These are phyloP conservation scores for Sclerospora graminicola DNA, from an alignment of 352 stramenopile species.

Conservation along the genomic window DNA sequence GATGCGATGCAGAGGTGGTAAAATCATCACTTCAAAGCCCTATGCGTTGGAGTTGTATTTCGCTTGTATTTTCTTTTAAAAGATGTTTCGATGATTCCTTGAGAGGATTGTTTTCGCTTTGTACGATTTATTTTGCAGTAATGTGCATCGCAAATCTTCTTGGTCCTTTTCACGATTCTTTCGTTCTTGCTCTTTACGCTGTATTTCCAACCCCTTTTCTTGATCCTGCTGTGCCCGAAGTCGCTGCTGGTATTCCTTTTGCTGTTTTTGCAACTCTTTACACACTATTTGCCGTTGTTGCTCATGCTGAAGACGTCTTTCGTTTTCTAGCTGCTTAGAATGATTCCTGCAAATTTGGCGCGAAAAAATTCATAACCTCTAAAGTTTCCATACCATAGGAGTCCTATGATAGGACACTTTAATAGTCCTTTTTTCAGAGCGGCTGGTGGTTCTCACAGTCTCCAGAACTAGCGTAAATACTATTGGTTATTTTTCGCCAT, in stretches of 20 bases:
- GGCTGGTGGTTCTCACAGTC: slow-evolving; percentile 31
- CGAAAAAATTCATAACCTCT: slow-evolving; percentile 36
- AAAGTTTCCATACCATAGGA: slow-evolving; percentile 47
- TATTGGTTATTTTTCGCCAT: too few relatives aligned
- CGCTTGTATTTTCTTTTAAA: not conserved
- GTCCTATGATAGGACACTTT: too few relatives aligned
- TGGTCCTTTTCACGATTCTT: slow-evolving; percentile 11
- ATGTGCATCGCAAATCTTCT: slow-evolving; percentile 13
- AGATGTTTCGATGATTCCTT: not conserved
- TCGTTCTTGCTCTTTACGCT: slow-evolving; percentile 9
- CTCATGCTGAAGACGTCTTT: slow-evolving; percentile 12
- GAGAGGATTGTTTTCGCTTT: too few relatives aligned
- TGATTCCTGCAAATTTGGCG: slow-evolving; percentile 19
- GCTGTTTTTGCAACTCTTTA: slow-evolving; percentile 14
- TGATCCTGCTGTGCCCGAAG: slow-evolving; percentile 14
- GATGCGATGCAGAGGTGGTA: slow-evolving; percentile 1
- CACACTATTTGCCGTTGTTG: slow-evolving; percentile 13
- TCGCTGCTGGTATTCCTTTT: slow-evolving; percentile 22
- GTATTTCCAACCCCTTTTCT: slow-evolving; percentile 15
- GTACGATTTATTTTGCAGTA: slow-evolving; percentile 5
- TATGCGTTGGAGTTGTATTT: slow-evolving; percentile 1
- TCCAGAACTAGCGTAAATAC: too few relatives aligned
- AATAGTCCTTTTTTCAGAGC: too few relatives aligned
- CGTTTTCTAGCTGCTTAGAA: slow-evolving; percentile 2
- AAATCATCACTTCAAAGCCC: not conserved